A percentile compares a stretch with the other conserved stretches of the same genome.
Conservation (phyloP, 2,329 filamentous ascomycete species). For the Phialophora chinensis region DNA sequence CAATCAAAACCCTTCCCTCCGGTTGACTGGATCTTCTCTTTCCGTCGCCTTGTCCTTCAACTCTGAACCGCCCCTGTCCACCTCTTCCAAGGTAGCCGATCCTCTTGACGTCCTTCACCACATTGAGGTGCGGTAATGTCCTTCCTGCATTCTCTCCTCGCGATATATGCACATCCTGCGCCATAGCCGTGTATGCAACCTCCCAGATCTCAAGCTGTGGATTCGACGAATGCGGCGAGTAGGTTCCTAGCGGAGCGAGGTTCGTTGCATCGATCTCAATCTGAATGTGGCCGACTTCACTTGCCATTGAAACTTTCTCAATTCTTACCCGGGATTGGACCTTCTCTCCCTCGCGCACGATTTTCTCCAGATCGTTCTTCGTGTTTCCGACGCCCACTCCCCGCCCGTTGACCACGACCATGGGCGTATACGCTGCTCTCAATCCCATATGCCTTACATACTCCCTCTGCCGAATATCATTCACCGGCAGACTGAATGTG, state of each 20-base stretch:
- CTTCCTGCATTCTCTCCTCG: constrained; percentile 19
- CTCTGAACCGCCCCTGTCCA: neutral
- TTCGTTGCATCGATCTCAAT: constrained; percentile 8
- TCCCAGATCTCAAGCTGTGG: constrained; percentile 12
- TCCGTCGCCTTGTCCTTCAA: neutral
- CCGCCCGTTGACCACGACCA: constrained; percentile 29
- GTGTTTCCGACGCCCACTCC: constrained; percentile 27
- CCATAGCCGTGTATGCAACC: constrained; percentile 11
- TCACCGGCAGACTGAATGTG: constrained; percentile 27
- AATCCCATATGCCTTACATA: constrained; percentile 20
- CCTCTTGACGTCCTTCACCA: constrained; percentile 15
- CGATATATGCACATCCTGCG: constrained; percentile 17
- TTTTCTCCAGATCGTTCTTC: constrained; percentile 6
- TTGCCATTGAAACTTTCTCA: neutral
- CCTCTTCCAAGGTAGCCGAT: constrained; percentile 12
- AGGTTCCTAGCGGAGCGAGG: neutral
- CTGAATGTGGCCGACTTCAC: neutral
- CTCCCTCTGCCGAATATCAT: constrained; percentile 24
- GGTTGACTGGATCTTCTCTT: neutral
- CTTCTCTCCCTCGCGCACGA: constrained; percentile 4
- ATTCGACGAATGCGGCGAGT: neutral
- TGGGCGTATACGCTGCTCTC: constrained; percentile 22
- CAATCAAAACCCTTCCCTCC: constrained; percentile 45
- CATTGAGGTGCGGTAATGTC: constrained; percentile 22
- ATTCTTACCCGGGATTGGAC: constrained; percentile 1